Conservation (phyloP, 2,329 filamentous ascomycete species). For the Sporothrix inflata region DNA sequence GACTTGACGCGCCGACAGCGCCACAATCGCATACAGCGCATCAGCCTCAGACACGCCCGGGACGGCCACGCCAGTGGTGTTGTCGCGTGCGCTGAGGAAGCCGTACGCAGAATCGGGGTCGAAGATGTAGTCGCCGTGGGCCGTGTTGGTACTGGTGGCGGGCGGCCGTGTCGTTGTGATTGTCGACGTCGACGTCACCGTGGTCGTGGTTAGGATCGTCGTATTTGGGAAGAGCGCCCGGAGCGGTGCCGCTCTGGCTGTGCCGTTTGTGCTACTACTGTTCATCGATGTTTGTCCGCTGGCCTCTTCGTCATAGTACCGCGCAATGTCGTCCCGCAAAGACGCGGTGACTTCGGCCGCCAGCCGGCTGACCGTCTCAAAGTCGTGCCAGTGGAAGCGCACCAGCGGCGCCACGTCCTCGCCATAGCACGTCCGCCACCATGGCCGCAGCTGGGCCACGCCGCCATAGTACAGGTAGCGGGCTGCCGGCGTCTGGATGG, state of each 20-base stretch:
- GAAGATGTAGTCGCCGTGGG: constrained; percentile 29
- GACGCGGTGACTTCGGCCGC: constrained; percentile 10
- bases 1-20: constrained; percentile 77
- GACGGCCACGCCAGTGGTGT: constrained; percentile 57
- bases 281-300: background rate
- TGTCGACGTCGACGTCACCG: background rate
- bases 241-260: background rate
- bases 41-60: constrained; percentile 73
- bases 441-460: constrained; percentile 74
- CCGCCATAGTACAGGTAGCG: constrained; percentile 79
- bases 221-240: background rate
- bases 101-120: constrained; percentile 34
- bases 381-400: constrained; percentile 76
- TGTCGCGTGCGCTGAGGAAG: constrained; percentile 66
- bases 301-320: background rate
- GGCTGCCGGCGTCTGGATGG: constrained; percentile 77
- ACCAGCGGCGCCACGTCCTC: constrained; percentile 64
- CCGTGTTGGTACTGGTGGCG: background rate
- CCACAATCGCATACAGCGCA: constrained; percentile 76
- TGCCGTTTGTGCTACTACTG: background rate
- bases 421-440: constrained; percentile 78
- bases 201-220: background rate
- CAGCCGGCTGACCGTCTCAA: constrained; percentile 51
- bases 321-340: constrained; percentile 12
- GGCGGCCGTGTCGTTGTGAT: background rate